These are phyloP conservation scores for Waitea zeae DNA, from an alignment of 1,284 basidiomycete species.

Conservation along the genomic window DNA sequence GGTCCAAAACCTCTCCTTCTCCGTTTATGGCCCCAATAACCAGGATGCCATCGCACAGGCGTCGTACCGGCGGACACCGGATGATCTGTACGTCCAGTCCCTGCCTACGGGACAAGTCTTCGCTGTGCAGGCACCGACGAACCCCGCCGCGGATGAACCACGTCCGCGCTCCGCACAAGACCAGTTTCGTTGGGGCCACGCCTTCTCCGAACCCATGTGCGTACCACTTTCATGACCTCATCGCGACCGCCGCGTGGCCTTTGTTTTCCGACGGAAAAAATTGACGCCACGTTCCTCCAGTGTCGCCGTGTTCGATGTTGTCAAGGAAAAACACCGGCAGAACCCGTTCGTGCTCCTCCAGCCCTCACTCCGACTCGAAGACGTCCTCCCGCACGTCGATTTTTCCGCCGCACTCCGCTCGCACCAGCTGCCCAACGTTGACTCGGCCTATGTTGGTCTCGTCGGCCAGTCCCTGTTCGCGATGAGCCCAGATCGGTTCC, in stretches of 20 bases:
- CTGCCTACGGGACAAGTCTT: slow-evolving; percentile 62
- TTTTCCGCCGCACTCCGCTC: slow-evolving; percentile 16
- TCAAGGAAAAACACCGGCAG: slow-evolving; percentile 25
- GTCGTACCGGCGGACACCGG: slow-evolving; percentile 50
- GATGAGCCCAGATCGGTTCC: slow-evolving; percentile 58
- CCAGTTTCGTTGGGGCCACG: slow-evolving; percentile 35
- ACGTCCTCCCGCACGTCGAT: slow-evolving; percentile 33
- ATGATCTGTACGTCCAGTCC: slow-evolving; percentile 63
- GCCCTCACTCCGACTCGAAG: slow-evolving; percentile 50
- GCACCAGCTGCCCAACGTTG: slow-evolving; percentile 25
- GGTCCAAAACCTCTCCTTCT: slow-evolving; percentile 64
- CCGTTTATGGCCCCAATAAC: slow-evolving; percentile 73
- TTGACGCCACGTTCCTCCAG: no score
- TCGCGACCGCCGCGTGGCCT: no score
- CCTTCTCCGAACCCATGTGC: slow-evolving; percentile 23
- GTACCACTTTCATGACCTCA: no score
- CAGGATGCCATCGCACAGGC: slow-evolving; percentile 50
- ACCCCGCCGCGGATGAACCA: slow-evolving; percentile 12
- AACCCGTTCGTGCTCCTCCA: slow-evolving; percentile 65
- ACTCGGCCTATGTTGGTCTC: slow-evolving; percentile 57
- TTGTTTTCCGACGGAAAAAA: no score
- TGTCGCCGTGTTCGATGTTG: slow-evolving; percentile 67
- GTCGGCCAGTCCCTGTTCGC: slow-evolving; percentile 55
- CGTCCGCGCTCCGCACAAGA: slow-evolving; percentile 18
- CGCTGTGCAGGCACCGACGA: slow-evolving; percentile 37